Conservation (phyloP, 345 rosid genomes). For the Tarenaya hassleriana region DNA sequence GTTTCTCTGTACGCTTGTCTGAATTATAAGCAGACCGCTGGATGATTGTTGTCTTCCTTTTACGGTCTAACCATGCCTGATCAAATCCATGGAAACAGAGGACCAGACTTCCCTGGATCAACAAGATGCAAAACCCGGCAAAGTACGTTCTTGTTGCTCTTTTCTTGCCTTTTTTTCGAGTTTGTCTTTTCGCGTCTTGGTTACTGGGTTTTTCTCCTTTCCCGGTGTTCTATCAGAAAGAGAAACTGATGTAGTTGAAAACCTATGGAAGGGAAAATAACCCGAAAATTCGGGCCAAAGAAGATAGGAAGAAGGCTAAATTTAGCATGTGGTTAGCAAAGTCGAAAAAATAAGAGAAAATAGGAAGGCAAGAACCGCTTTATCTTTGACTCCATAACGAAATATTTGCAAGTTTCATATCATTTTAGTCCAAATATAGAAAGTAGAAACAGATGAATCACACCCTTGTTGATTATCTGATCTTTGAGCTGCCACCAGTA, state of each 20-base stretch:
- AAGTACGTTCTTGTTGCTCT: conserved; percentile 2
- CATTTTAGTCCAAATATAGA: conserved; percentile 18
- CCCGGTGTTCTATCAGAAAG: conserved; percentile 3
- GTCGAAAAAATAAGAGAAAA: not conserved
- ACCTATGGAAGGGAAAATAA: conserved; percentile 21
- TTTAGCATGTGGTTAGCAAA: conserved; percentile 19
- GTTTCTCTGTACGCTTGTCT: not conserved
- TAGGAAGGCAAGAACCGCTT: no score
- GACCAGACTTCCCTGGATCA: conserved; percentile 16
- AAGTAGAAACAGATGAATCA: conserved; percentile 9
- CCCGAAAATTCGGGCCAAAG: no score
- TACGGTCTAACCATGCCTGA: conserved; percentile 8
- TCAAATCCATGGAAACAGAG: conserved; percentile 1
- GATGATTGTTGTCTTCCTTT: not conserved
- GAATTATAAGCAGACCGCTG: no score
- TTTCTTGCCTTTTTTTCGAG: conserved; percentile 8
- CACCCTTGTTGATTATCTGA: not conserved
- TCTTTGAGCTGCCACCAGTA: no score
- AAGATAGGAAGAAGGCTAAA: no score
- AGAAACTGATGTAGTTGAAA: conserved; percentile 17
- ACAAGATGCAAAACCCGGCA: conserved; percentile 10
- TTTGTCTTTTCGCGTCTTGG: conserved; percentile 6
- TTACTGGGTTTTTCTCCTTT: conserved; percentile 5
- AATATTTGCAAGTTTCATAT: not conserved
- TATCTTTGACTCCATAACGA: conserved; percentile 5